phyloP scores from a whole-genome alignment of 305 asterid genomes.

The Solanum hybrid region DNA sequence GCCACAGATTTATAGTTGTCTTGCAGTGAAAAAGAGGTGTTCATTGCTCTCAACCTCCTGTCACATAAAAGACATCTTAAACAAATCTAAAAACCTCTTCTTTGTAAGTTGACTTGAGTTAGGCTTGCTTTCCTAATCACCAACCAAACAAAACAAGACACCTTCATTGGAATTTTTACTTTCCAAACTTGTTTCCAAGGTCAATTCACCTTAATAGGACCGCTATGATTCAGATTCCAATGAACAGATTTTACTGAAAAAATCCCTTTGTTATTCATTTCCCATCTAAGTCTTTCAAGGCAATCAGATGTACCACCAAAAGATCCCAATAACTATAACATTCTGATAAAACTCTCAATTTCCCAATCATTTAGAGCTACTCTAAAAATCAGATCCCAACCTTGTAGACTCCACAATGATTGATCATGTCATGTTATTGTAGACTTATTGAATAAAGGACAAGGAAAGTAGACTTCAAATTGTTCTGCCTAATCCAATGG shows the following conservation, averaged over 20 bases:
- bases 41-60: neutral
- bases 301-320: neutral
- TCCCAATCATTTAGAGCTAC: neutral
- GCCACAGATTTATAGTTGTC: neutral
- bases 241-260: neutral
- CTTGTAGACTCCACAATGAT: neutral
- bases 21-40: neutral
- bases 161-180: neutral
- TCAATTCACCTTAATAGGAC: neutral
- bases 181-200: neutral
- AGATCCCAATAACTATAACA: neutral
- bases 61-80: neutral
- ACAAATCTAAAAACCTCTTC: neutral
- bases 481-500: neutral
- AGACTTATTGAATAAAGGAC: neutral
- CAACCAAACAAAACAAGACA: neutral
- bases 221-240: neutral
- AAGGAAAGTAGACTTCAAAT: neutral
- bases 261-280: neutral
- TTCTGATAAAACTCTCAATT: neutral
- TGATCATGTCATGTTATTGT: neutral
- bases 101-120: neutral
- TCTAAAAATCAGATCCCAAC: neutral
- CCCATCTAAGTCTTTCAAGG: neutral
- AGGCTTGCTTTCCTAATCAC: neutral